Percentiles rank a stretch among this genome's conserved stretches.
Evolutionary conservation across 495 filamentous ascomycete genomes (phyloP).

Genomic region (Neohortaea acidophila): DNA sequence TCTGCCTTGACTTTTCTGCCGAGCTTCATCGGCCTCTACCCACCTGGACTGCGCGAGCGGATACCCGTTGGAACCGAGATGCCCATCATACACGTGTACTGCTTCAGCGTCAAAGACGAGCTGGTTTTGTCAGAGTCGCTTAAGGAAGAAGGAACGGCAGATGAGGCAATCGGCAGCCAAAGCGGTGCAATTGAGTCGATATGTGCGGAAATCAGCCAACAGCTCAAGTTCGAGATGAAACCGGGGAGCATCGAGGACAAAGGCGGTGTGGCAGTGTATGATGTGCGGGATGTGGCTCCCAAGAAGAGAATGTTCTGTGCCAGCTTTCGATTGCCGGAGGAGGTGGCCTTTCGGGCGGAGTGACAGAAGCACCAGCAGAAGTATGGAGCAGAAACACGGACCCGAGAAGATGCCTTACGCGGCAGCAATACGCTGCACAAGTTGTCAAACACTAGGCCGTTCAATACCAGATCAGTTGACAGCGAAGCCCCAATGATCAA

Average conservation of each 20-base stretch:
- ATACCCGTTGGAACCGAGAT: constrained; percentile 42
- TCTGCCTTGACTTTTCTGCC: constrained; percentile 71
- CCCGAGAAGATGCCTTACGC: not conserved
- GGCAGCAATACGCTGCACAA: too few relatives aligned
- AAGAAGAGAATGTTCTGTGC: constrained; percentile 95
- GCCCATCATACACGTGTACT: constrained; percentile 82
- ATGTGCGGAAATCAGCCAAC: constrained; percentile 48
- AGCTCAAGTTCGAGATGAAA: constrained; percentile 45
- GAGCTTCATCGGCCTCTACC: constrained; percentile 74
- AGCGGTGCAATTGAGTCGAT: constrained; percentile 33
- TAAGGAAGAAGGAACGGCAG: constrained; percentile 24
- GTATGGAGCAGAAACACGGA: not conserved
- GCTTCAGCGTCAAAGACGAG: constrained; percentile 53
- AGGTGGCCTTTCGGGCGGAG: constrained; percentile 53
- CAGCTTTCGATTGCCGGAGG: constrained; percentile 65
- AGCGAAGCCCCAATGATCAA: too few relatives aligned
- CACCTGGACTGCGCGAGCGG: constrained; percentile 47
- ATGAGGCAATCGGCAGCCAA: not conserved
- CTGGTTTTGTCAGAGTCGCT: not conserved
- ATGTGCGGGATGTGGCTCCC: constrained; percentile 80
- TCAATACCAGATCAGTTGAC: too few relatives aligned
- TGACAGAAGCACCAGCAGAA: not conserved
- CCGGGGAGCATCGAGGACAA: constrained; percentile 35
- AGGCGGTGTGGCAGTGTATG: constrained; percentile 47
- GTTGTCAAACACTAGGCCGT: too few relatives aligned